Conservation (phyloP, 73 alveolate species). For the Paramecium sonneborni region DNA sequence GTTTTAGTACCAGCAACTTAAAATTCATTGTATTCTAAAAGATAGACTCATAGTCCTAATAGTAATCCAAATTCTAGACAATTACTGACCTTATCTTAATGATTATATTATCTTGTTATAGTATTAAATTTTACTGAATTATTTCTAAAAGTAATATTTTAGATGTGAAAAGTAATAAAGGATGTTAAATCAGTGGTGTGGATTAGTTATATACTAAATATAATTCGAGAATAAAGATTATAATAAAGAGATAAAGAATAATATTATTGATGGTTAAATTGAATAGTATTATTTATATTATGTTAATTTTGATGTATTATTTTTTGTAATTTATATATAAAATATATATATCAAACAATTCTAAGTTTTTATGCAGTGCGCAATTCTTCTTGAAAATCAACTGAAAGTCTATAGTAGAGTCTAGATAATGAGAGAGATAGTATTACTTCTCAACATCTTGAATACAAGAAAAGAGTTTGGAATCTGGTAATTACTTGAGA, state of each 20-base stretch:
- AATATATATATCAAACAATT: background rate
- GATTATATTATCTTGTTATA: background rate
- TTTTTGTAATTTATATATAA: no score
- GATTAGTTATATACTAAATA: no score
- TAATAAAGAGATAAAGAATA: no score
- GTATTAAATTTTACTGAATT: background rate
- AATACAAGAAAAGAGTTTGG: slow-evolving; percentile 19
- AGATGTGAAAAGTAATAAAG: no score
- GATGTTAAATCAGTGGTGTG: no score
- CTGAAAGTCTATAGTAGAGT: background rate
- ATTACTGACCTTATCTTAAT: background rate
- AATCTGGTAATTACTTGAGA: slow-evolving; percentile 27
- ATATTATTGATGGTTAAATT: no score
- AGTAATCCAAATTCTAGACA: background rate
- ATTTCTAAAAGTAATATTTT: background rate
- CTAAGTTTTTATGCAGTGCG: background rate
- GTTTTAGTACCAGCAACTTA: background rate
- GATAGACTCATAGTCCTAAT: background rate
- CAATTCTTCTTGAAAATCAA: background rate
- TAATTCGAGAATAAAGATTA: no score
- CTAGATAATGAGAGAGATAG: background rate
- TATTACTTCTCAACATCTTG: background rate
- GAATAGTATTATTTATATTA: no score
- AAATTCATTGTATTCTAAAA: background rate
- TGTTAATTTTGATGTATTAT: no score